These are phyloP conservation scores for Sarocladiaceae sp. DNA, from an alignment of 2,329 filamentous ascomycete species.

Conservation along the genomic window DNA sequence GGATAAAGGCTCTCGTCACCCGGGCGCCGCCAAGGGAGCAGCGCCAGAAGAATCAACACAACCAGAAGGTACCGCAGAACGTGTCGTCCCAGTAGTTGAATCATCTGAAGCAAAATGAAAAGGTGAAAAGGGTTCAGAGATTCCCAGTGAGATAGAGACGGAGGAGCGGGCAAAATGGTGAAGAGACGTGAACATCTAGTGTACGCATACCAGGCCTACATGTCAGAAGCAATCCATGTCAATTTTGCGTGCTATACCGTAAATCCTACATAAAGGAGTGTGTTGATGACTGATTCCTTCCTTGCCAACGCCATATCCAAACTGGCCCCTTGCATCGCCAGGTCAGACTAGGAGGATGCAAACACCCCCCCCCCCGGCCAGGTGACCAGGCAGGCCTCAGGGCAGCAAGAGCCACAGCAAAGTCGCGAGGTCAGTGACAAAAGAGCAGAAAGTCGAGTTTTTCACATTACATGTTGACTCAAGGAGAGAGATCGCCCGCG, in stretches of 20 bases:
- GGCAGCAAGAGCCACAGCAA: too few species aligned
- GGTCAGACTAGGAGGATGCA: background rate
- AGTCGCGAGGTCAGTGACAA: background rate
- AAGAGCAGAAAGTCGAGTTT: background rate
- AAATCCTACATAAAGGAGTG: conserved; percentile 8
- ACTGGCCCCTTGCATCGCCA: background rate
- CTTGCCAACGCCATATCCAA: conserved; percentile 9
- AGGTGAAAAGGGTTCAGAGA: background rate
- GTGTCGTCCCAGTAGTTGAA: conserved; percentile 3
- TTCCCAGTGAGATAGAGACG: too few species aligned
- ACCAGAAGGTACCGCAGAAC: background rate
- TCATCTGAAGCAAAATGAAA: background rate
- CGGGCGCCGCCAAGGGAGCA: conserved; percentile 32
- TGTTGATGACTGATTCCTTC: background rate
- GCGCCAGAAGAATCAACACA: background rate
- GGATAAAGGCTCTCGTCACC: conserved; percentile 64
- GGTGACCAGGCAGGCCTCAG: too few species aligned
- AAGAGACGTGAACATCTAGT: too few species aligned
- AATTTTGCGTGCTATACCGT: conserved; percentile 4
- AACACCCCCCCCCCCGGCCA: background rate
- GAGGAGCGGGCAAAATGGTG: too few species aligned
- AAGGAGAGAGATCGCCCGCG: background rate
- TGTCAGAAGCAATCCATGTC: too few species aligned
- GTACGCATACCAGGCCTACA: too few species aligned
- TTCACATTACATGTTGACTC: background rate